These are phyloP conservation scores for Paramecium sonneborni DNA, from an alignment of 73 alveolate species.

Conservation along the genomic window DNA sequence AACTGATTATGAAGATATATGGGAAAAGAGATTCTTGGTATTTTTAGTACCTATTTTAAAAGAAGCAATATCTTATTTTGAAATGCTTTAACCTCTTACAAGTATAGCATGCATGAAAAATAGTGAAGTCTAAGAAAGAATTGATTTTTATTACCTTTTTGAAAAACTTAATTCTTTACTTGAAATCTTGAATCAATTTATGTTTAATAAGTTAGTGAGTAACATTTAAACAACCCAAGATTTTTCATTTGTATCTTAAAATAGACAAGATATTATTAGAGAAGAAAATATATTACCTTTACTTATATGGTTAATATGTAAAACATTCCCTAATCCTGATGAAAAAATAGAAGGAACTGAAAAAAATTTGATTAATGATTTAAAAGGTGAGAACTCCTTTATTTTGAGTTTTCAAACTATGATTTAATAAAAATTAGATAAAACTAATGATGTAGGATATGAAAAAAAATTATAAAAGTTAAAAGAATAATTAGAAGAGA, in stretches of 20 bases:
- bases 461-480: neutral
- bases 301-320: constrained; percentile 13
- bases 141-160: neutral
- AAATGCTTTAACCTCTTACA: neutral
- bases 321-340: constrained; percentile 6
- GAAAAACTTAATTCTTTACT: neutral
- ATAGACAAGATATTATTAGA: constrained; percentile 24
- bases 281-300: constrained; percentile 48
- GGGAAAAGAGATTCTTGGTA: constrained; percentile 41
- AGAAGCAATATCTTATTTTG: constrained; percentile 29
- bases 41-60: constrained; percentile 9
- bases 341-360: constrained; percentile 17
- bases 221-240: constrained; percentile 26
- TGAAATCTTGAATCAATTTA: neutral
- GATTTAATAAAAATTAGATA: neutral
- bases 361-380: neutral
- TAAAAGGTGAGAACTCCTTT: neutral
- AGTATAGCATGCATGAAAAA: neutral
- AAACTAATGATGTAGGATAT: neutral
- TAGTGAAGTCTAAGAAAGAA: neutral
- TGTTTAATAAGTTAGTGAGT: constrained; percentile 11
- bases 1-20: constrained; percentile 35
- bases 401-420: constrained; percentile 11
- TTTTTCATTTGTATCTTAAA: constrained; percentile 30
- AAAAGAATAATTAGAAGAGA: neutral